These are phyloP conservation scores for Ochetophila trinervis DNA, from an alignment of 306 rosid genomes.

Conservation along the genomic window DNA sequence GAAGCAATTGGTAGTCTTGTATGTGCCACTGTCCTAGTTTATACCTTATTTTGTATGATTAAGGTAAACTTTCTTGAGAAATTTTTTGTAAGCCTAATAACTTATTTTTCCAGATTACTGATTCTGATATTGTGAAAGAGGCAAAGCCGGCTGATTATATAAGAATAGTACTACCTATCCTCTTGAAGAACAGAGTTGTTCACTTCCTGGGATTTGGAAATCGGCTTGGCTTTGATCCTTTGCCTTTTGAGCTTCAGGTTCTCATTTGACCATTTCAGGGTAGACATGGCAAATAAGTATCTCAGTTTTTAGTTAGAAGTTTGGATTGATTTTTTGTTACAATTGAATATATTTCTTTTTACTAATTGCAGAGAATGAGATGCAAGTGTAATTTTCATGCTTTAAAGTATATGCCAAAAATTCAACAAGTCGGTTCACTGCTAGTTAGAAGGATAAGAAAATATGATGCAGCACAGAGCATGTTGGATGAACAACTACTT, in stretches of 20 bases:
- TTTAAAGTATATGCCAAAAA: conserved; percentile 65
- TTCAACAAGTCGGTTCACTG: conserved; percentile 67
- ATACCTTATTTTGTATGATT: conserved; percentile 8
- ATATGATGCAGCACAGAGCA: conserved; percentile 41
- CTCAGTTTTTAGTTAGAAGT: no score
- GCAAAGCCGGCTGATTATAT: conserved; percentile 69
- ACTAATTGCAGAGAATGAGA: conserved; percentile 65
- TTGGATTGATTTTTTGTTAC: background rate
- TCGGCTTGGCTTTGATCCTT: conserved; percentile 89
- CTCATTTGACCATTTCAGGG: conserved; percentile 11
- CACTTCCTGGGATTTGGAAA: conserved; percentile 92
- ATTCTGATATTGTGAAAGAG: conserved; percentile 83
- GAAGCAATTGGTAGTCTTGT: conserved; percentile 88
- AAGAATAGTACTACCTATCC: conserved; percentile 62
- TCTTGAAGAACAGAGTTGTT: conserved; percentile 60
- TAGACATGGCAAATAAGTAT: background rate
- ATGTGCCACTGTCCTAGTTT: conserved; percentile 18
- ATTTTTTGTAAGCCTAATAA: conserved; percentile 15
- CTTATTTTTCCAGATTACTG: conserved; percentile 69
- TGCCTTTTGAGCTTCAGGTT: conserved; percentile 84
- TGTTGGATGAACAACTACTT: conserved; percentile 66
- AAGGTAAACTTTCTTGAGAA: conserved; percentile 6
- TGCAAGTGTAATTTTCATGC: conserved; percentile 98
- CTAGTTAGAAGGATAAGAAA: conserved; percentile 73
- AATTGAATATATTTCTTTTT: background rate